These are phyloP conservation scores for Yamadazyma laniorum DNA, from an alignment of 805 yeast species.

Conservation along the genomic window DNA sequence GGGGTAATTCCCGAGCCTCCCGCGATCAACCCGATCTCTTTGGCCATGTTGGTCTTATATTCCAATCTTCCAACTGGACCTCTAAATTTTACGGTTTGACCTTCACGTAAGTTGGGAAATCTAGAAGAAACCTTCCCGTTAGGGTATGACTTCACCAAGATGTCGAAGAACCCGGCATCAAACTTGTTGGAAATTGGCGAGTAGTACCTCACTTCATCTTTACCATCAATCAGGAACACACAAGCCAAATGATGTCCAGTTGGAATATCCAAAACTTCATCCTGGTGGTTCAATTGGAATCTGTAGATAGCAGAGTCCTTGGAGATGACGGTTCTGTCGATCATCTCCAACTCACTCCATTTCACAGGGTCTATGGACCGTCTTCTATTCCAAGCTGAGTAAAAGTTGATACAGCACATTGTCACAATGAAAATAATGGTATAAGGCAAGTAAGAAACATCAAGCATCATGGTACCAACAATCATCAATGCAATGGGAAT, in stretches of 20 bases:
- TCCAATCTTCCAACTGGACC: conserved; percentile 79
- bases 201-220: conserved; percentile 62
- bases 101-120: conserved; percentile 63
- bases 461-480: conserved; percentile 57
- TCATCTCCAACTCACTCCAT: conserved; percentile 66
- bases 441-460: conserved; percentile 49
- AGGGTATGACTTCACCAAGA: conserved; percentile 71
- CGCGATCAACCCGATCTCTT: conserved; percentile 66
- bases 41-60: conserved; percentile 56
- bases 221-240: conserved; percentile 46
- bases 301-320: conserved; percentile 73
- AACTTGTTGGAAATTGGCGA: conserved; percentile 72
- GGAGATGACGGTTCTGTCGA: conserved; percentile 71
- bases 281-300: conserved; percentile 59
- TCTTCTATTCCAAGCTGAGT: conserved; percentile 42
- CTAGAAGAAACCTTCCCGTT: conserved; percentile 67
- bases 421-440: conserved; percentile 33
- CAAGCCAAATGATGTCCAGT: conserved; percentile 76
- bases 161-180: conserved; percentile 73
- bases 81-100: conserved; percentile 65
- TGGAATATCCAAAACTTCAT: conserved; percentile 63
- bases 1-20: conserved; percentile 94
- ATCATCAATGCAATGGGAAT: conserved; percentile 64
- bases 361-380: conserved; percentile 47
- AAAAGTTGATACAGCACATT: conserved; percentile 34